Conservation (phyloP, 352 stramenopile genomes). For the Phytophthora brassicae region DNA sequence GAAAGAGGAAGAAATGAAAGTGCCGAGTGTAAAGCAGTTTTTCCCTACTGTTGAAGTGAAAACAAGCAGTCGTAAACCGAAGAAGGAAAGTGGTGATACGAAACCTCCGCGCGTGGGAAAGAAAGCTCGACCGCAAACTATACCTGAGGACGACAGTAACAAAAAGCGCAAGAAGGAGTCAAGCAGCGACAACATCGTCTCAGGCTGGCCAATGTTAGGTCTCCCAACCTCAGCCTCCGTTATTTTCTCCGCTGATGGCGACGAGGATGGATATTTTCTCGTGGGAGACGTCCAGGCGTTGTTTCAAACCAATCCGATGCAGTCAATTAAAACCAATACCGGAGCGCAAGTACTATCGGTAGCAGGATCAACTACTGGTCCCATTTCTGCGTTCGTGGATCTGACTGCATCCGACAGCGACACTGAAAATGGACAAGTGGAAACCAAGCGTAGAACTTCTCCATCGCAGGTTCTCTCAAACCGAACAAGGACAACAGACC, state of each 20-base stretch:
- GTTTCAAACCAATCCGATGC: conserved; percentile 18
- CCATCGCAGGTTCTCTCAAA: neutral
- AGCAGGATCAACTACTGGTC: neutral
- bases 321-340: neutral
- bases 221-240: conserved; percentile 20
- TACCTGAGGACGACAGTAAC: conserved; percentile 3
- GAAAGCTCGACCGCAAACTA: conserved; percentile 24
- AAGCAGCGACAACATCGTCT: conserved; percentile 4
- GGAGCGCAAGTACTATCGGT: neutral
- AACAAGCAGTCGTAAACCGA: neutral
- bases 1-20: conserved; percentile 24
- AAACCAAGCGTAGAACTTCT: conserved; percentile 2
- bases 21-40: conserved; percentile 33
- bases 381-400: conserved; percentile 27
- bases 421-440: conserved; percentile 12
- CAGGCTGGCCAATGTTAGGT: neutral
- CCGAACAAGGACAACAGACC: conserved; percentile 15
- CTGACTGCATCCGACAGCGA: conserved; percentile 39
- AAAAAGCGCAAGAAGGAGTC: conserved; percentile 22
- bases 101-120: conserved; percentile 16
- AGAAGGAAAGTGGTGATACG: conserved; percentile 1
- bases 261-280: conserved; percentile 49
- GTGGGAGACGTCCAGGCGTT: conserved; percentile 53
- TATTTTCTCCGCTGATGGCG: conserved; percentile 33
- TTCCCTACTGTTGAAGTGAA: conserved; percentile 21